These are phyloP conservation scores for Pseudonitzschia delicatissima DNA, from an alignment of 108 stramenopile species.

Conservation along the genomic window DNA sequence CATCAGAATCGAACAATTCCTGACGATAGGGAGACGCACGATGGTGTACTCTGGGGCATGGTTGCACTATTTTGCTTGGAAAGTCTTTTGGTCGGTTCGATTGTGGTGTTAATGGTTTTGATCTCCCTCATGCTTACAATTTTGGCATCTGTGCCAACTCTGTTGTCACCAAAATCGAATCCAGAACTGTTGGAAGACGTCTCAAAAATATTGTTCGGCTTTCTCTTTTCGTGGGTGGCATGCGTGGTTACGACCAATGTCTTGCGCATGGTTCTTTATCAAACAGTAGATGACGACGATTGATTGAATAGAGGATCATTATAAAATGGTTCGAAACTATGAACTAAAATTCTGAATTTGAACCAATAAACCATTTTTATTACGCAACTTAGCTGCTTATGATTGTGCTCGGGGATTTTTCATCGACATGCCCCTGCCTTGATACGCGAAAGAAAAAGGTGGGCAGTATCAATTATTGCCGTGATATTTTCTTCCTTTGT, in stretches of 20 bases:
- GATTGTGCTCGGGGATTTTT: too few relatives aligned
- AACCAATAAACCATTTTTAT: too few relatives aligned
- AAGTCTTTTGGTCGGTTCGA: constrained; percentile 6
- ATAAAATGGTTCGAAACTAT: too few relatives aligned
- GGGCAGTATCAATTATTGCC: too few relatives aligned
- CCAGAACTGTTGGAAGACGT: background rate
- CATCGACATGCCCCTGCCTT: too few relatives aligned
- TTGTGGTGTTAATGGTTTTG: constrained; percentile 3
- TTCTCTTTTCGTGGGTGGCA: background rate
- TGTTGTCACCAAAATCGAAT: background rate
- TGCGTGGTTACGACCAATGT: constrained; percentile 13
- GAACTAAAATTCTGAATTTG: too few relatives aligned
- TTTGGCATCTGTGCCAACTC: background rate
- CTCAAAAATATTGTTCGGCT: background rate
- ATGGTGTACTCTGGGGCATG: constrained; percentile 7
- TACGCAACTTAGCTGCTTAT: too few relatives aligned
- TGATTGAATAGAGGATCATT: too few relatives aligned
- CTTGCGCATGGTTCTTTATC: constrained; percentile 14
- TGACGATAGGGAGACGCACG: constrained; percentile 1
- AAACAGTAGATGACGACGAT: background rate
- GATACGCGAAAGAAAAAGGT: too few relatives aligned
- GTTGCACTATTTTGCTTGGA: constrained; percentile 1
- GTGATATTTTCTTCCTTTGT: too few relatives aligned
- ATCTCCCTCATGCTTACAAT: background rate
- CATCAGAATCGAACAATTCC: constrained; percentile 7